phyloP scores from a whole-genome alignment of 495 filamentous ascomycete genomes.

The Trichoderma orchidacearum region DNA sequence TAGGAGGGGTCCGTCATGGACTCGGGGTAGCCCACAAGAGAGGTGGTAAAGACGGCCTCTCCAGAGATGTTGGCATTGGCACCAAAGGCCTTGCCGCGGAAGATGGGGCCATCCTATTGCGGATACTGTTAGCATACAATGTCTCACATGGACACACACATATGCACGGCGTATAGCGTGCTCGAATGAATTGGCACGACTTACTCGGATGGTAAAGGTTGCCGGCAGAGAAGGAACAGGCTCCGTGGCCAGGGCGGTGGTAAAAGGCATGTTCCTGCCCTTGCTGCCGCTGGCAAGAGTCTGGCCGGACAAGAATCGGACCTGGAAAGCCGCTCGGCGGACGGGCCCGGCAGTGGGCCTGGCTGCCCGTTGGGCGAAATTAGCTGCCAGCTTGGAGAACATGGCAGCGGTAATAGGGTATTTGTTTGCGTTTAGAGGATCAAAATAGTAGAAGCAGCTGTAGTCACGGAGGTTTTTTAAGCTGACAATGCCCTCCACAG shows the following conservation, averaged over 20 bases:
- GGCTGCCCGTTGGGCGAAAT: constrained; percentile 31
- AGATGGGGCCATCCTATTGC: constrained; percentile 68
- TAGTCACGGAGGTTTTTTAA: constrained; percentile 14
- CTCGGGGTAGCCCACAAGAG: constrained; percentile 89
- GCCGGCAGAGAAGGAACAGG: constrained; percentile 55
- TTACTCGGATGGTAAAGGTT: constrained; percentile 84
- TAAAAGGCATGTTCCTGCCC: constrained; percentile 40
- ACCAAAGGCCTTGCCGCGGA: constrained; percentile 85
- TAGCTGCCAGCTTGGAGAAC: constrained; percentile 54
- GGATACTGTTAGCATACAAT: constrained; percentile 2
- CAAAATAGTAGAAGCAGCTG: neutral
- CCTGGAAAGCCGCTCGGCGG: constrained; percentile 22
- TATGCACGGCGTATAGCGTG: neutral
- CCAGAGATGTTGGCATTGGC: constrained; percentile 85
- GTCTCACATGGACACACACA: neutral
- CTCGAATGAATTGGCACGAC: constrained; percentile 10
- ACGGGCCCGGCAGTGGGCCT: constrained; percentile 18
- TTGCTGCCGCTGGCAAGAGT: constrained; percentile 48
- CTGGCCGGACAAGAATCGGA: constrained; percentile 36
- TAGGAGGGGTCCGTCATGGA: constrained; percentile 98
- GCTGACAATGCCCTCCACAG: constrained; percentile 78
- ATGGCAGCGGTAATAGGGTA: constrained; percentile 33
- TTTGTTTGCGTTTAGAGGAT: constrained; percentile 6
- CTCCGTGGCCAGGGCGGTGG: constrained; percentile 35
- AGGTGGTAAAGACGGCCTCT: constrained; percentile 91